A percentile compares a stretch with the other conserved stretches of the same genome.
Evolutionary conservation across 805 yeast species (phyloP).

Genomic region (Zygoascus biomembranicola): DNA sequence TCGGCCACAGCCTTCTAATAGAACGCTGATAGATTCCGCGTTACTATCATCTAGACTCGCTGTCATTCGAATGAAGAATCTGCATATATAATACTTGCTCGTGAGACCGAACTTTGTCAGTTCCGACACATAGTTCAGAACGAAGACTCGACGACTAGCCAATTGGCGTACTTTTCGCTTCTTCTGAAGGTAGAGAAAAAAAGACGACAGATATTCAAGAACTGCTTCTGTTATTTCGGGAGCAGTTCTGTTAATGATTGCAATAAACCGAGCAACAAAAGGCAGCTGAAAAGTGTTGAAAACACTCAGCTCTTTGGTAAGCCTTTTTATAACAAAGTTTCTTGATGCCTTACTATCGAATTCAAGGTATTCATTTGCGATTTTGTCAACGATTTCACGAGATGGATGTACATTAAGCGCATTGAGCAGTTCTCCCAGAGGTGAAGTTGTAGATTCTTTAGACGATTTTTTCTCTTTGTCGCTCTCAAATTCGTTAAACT

Average conservation of each 20-base stretch:
- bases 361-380: slow-evolving; percentile 26
- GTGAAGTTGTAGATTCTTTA: not conserved
- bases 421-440: slow-evolving; percentile 10
- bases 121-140: slow-evolving; percentile 60
- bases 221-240: slow-evolving; percentile 46
- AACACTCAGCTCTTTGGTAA: slow-evolving; percentile 32
- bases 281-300: slow-evolving; percentile 21
- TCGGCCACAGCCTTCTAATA: slow-evolving; percentile 68
- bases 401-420: slow-evolving; percentile 13
- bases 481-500: slow-evolving; percentile 28
- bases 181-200: slow-evolving; percentile 17
- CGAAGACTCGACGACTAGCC: slow-evolving; percentile 14
- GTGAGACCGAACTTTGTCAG: slow-evolving; percentile 67
- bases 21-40: slow-evolving; percentile 58
- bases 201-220: slow-evolving; percentile 43
- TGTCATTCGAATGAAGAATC: slow-evolving; percentile 57
- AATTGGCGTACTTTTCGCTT: slow-evolving; percentile 12
- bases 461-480: slow-evolving; percentile 21
- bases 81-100: slow-evolving; percentile 64
- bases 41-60: slow-evolving; percentile 46
- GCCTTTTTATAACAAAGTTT: slow-evolving; percentile 48
- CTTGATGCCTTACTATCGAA: slow-evolving; percentile 68
- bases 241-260: slow-evolving; percentile 44
- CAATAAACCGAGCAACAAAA: slow-evolving; percentile 59
- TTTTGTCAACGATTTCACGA: slow-evolving; percentile 23